Conservation (phyloP, 352 stramenopile genomes). For the Globisporangium nagaii region DNA sequence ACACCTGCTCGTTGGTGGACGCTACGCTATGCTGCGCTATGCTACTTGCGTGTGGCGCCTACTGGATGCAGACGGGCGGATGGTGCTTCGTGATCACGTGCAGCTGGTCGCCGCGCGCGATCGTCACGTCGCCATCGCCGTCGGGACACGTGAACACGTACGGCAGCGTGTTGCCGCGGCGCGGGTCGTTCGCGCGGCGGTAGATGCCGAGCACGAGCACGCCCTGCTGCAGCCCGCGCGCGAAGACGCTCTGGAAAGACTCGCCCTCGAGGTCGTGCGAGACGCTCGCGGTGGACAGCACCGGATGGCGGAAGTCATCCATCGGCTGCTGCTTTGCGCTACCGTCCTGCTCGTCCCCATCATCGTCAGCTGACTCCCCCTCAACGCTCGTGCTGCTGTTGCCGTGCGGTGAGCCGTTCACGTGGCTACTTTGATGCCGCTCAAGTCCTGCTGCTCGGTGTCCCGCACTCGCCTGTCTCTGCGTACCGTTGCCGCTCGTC, state of each 20-base stretch:
- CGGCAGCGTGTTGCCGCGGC: constrained; percentile 37
- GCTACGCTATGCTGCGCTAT: too few relatives aligned
- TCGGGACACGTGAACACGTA: constrained; percentile 56
- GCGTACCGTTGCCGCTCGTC: not conserved
- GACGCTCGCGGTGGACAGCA: constrained; percentile 29
- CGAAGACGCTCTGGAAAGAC: constrained; percentile 36
- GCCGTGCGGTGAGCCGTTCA: not conserved
- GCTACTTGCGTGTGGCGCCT: too few relatives aligned
- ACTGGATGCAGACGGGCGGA: constrained; percentile 24
- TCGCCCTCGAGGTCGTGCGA: constrained; percentile 24
- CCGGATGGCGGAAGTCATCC: constrained; percentile 15
- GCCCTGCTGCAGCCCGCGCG: constrained; percentile 27
- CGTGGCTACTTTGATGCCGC: not conserved
- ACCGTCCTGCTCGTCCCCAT: not conserved
- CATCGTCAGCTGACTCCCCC: not conserved
- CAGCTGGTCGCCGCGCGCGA: constrained; percentile 35
- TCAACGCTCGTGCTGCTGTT: not conserved
- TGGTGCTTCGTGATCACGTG: constrained; percentile 29
- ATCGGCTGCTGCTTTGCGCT: constrained; percentile 1
- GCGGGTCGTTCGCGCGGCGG: constrained; percentile 23
- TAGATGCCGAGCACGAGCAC: constrained; percentile 48
- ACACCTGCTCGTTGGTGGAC: too few relatives aligned
- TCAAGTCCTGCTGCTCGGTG: not conserved
- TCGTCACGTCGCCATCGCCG: constrained; percentile 14
- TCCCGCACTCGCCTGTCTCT: not conserved